Evolutionary conservation across 208 protist genomes (phyloP), one percentile per base, ranked within the genome.

Genomic region (Acanthamoeba sp.): DNA sequence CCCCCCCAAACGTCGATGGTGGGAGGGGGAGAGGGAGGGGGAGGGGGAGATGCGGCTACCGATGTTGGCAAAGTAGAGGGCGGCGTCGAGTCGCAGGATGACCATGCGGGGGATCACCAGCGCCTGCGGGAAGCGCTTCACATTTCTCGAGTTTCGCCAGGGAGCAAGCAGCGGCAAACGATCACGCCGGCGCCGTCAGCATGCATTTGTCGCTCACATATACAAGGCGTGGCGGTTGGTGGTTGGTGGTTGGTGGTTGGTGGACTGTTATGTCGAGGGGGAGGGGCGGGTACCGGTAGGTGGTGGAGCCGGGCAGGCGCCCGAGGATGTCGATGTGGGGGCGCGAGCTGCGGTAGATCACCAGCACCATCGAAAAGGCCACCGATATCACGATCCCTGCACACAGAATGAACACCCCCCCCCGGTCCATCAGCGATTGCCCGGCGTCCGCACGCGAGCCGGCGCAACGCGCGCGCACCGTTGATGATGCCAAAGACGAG

Each of bases 61-160:
- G 38, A 78, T 94, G 42, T 95, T 95, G 20, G 91, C 95, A 78
- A 95, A 95, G 64, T 94, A 95, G 42, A 95, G 87, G 34, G 91
- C 92, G 42, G 88, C 95, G 88, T 95, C 95, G 34, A 95, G 93
- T 45, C 95, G 80, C 27, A 95, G 73, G 24, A 95, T 84, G 29
- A 59, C 24, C 10, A 95, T 94, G 5, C 95, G 93, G 27, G 87
- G 87, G 20, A 93, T 64, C 9, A 93, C 55, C 16, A 93, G 18
- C 64, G 87, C 87, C 50, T 95, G 62, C 71, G 78, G 95, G 22
- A 95, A 90, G 38, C 95, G 55, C 64, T 93, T 93, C 24, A 95
- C 93, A 45, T 94, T 94, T 34, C 93, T 94, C 42, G 42, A 48
- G 10, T 48, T 94, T 85, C 9, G n/a, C n/a, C n/a, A n/a, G n/a